Percentiles rank a stretch among this genome's conserved stretches.
These are phyloP conservation scores for Hypseocharis bilobata DNA, from an alignment of 441 rosid genomes.

Conservation along the genomic window DNA sequence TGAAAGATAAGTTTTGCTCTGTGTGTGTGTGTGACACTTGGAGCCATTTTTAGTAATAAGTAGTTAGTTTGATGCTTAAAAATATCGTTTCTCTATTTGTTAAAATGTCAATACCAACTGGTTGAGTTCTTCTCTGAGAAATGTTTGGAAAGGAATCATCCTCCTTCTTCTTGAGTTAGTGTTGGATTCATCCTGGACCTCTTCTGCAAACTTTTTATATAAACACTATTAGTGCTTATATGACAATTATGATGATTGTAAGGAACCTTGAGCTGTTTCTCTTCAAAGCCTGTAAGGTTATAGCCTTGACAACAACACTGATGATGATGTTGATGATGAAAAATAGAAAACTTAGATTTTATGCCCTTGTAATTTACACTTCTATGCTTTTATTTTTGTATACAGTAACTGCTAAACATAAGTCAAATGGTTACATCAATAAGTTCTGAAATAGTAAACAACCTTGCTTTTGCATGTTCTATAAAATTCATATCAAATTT, in stretches of 20 bases:
- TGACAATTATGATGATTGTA: neutral
- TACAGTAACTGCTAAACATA: neutral
- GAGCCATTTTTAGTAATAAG: too few species aligned
- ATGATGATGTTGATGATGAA: neutral
- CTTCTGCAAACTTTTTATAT: neutral
- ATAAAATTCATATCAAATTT: neutral
- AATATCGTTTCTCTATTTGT: too few species aligned
- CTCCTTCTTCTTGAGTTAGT: neutral
- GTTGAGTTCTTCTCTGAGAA: too few species aligned
- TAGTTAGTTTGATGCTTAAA: too few species aligned
- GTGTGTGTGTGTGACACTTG: too few species aligned
- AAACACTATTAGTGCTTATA: neutral
- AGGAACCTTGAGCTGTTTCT: neutral
- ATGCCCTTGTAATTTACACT: neutral
- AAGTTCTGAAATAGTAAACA: neutral
- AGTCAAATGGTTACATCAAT: neutral
- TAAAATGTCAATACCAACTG: too few species aligned
- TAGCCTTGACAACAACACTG: neutral
- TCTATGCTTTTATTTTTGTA: neutral
- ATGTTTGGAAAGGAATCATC: too few species aligned
- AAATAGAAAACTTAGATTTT: neutral
- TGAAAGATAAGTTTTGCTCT: too few species aligned
- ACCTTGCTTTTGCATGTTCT: neutral
- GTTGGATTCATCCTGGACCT: neutral
- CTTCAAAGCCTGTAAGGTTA: neutral